Percentiles rank a stretch among this genome's conserved stretches.
These are phyloP conservation scores for Clausena lansium DNA, from an alignment of 345 rosid species.

Conservation along the genomic window DNA sequence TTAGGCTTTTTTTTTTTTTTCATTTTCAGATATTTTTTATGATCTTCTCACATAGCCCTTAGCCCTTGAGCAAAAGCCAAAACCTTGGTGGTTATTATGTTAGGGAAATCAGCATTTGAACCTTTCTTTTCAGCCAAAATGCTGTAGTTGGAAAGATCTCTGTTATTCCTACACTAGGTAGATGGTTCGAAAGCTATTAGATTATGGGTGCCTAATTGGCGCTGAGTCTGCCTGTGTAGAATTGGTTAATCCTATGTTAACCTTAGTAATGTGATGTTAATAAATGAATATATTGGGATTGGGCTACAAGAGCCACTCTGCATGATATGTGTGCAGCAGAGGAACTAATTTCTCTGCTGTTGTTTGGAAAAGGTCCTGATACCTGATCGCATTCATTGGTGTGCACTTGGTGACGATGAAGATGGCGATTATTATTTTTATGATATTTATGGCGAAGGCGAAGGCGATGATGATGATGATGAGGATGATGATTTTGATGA, in stretches of 20 bases:
- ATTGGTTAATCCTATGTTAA: not conserved
- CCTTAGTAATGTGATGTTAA: not conserved
- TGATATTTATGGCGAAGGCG: conserved; percentile 18
- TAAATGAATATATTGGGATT: not conserved
- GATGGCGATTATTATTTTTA: conserved; percentile 24
- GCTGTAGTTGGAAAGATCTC: not conserved
- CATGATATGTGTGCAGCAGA: conserved; percentile 25
- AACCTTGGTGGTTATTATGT: not conserved
- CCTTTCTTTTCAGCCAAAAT: not conserved
- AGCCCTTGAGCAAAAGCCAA: not conserved
- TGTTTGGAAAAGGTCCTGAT: conserved; percentile 46
- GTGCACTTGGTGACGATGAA: conserved; percentile 16
- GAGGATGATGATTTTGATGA: too few species aligned
- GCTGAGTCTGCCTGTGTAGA: not conserved
- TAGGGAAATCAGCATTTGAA: not conserved
- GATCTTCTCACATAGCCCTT: not conserved
- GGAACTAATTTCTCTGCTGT: conserved; percentile 48
- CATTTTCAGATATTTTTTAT: not conserved
- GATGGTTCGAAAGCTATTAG: not conserved
- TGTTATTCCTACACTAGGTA: not conserved
- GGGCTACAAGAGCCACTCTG: conserved; percentile 13
- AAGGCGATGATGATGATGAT: not conserved
- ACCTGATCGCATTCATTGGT: conserved; percentile 28
- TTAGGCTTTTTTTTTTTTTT: not conserved
- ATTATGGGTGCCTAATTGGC: not conserved